Percentiles rank a stretch among this genome's conserved stretches.
Conservation (phyloP, 805 yeast genomes). For the Yarrowia sp. region DNA sequence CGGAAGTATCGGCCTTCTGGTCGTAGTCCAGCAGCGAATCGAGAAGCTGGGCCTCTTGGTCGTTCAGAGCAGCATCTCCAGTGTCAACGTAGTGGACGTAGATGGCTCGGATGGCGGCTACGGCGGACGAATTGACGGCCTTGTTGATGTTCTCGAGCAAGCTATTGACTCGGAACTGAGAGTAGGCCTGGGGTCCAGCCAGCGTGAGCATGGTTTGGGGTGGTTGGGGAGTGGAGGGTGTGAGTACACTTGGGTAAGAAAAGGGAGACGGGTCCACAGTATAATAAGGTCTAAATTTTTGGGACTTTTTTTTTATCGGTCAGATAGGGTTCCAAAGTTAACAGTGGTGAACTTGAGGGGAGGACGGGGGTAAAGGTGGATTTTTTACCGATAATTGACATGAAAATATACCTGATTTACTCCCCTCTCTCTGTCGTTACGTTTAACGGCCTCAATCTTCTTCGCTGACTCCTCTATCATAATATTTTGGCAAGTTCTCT, state of each 20-base stretch:
- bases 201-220: conserved; percentile 54
- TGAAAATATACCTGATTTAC: no score
- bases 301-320: conserved; percentile 37
- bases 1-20: conserved; percentile 62
- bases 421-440: background rate
- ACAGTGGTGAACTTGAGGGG: background rate
- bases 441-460: background rate
- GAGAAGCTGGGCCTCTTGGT: conserved; percentile 53
- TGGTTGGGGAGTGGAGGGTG: conserved; percentile 28
- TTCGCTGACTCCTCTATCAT: conserved; percentile 2
- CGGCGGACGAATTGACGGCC: conserved; percentile 69
- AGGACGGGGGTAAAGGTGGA: no score
- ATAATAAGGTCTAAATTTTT: conserved; percentile 36
- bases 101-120: conserved; percentile 73
- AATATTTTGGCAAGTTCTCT: conserved; percentile 5
- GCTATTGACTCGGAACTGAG: conserved; percentile 81
- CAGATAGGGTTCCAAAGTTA: conserved; percentile 30
- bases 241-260: conserved; percentile 5
- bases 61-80: conserved; percentile 49
- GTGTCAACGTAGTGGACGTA: conserved; percentile 82
- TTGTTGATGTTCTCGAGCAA: conserved; percentile 75
- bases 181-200: conserved; percentile 91
- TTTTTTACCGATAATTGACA: no score
- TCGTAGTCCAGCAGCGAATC: conserved; percentile 77
- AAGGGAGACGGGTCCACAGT: conserved; percentile 10